Percentiles rank a stretch among this genome's conserved stretches.
phyloP scores from a whole-genome alignment of 495 filamentous ascomycete genomes.

The Parachaetomium inaequale region DNA sequence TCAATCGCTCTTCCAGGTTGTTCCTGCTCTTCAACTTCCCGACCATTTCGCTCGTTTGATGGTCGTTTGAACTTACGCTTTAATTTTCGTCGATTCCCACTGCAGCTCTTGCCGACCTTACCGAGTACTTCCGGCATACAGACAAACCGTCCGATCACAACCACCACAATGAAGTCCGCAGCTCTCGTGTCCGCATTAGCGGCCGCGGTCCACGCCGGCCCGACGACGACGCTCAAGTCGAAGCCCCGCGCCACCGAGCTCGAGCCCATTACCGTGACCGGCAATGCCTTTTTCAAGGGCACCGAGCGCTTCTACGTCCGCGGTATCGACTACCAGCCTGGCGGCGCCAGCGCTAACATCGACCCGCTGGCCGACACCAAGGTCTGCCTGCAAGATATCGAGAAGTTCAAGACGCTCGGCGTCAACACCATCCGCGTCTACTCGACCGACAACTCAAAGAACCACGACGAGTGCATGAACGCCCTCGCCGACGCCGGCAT shows the following conservation, averaged over 20 bases:
- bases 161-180: constrained; percentile 51
- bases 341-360: constrained; percentile 63
- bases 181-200: constrained; percentile 49
- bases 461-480: constrained; percentile 85
- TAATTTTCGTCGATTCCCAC: too few species aligned
- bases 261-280: constrained; percentile 42
- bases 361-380: constrained; percentile 77
- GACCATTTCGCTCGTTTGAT: constrained; percentile 31
- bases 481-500: constrained; percentile 80
- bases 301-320: constrained; percentile 85
- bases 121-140: not conserved
- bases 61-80: constrained; percentile 22
- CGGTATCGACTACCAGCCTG: constrained; percentile 94
- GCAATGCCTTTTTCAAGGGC: constrained; percentile 80
- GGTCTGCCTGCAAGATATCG: constrained; percentile 79
- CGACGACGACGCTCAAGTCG: constrained; percentile 51
- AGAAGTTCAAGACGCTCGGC: constrained; percentile 77
- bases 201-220: constrained; percentile 51
- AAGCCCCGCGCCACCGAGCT: constrained; percentile 47
- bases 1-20: constrained; percentile 20
- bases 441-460: constrained; percentile 81
- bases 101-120: not conserved
- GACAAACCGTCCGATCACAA: not conserved
- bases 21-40: constrained; percentile 8
- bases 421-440: constrained; percentile 94